A percentile compares a stretch with the other conserved stretches of the same genome.
Evolutionary conservation across 1,284 basidiomycete species (phyloP).

Genomic region (Fomes fomentarius): DNA sequence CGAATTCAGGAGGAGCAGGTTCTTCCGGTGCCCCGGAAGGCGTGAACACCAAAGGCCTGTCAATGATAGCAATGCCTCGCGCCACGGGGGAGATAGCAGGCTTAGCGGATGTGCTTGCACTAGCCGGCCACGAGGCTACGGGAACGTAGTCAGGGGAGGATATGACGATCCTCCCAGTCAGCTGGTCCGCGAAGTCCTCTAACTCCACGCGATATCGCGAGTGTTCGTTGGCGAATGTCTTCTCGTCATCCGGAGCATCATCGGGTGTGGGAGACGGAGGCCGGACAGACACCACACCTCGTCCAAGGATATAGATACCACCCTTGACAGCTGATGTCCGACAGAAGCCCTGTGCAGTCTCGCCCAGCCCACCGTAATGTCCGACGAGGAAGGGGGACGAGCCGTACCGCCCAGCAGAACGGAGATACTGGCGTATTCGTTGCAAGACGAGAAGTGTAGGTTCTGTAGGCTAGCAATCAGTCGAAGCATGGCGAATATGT

Average conservation of each 20-base stretch:
- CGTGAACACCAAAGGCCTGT: conserved; percentile 46
- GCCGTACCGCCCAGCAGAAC: conserved; percentile 87
- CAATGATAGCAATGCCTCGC: conserved; percentile 71
- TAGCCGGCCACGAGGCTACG: neutral
- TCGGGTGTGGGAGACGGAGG: conserved; percentile 21
- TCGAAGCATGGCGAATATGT: neutral
- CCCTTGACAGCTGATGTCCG: conserved; percentile 87
- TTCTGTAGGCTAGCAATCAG: conserved; percentile 46
- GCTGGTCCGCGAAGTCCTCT: conserved; percentile 60
- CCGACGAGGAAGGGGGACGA: conserved; percentile 90
- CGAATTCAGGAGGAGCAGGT: neutral
- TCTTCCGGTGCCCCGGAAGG: conserved; percentile 30
- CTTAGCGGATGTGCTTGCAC: neutral
- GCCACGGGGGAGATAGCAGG: conserved; percentile 42
- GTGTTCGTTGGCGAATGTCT: neutral
- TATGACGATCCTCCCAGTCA: conserved; percentile 51
- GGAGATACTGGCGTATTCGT: conserved; percentile 75
- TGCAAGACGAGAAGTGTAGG: conserved; percentile 62
- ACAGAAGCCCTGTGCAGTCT: conserved; percentile 94
- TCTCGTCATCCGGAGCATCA: conserved; percentile 6
- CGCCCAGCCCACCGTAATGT: conserved; percentile 92
- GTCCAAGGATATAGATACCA: conserved; percentile 85
- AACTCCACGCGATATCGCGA: conserved; percentile 51
- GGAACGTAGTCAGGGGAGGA: conserved; percentile 39
- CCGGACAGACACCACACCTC: conserved; percentile 46